Conservation (phyloP, 768 basidiomycete genomes). For the Mycena belliarum region DNA sequence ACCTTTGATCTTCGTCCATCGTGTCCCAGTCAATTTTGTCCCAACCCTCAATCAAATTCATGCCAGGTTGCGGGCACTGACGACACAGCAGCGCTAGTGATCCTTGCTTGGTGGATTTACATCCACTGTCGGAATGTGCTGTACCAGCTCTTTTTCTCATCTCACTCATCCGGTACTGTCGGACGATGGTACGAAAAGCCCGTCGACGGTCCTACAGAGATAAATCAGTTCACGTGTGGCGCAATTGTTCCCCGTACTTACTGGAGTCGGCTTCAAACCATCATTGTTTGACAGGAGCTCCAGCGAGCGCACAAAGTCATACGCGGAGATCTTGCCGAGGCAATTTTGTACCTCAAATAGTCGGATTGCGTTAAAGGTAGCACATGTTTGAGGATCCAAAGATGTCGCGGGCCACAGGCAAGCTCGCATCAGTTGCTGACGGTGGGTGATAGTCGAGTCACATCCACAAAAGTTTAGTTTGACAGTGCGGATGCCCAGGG, state of each 20-base stretch:
- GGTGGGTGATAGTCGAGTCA: background rate
- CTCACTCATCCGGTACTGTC: background rate
- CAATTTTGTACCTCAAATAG: background rate
- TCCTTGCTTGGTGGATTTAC: background rate
- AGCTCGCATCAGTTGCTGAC: background rate
- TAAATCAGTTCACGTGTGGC: too few relatives aligned
- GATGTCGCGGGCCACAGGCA: background rate
- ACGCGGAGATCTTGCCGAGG: background rate
- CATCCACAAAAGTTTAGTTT: background rate
- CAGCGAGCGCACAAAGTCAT: background rate
- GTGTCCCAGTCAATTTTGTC: background rate
- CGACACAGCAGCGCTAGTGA: constrained; percentile 6
- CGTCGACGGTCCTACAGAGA: background rate
- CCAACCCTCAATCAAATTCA: constrained; percentile 3
- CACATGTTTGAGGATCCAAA: background rate
- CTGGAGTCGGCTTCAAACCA: background rate
- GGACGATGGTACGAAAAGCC: background rate
- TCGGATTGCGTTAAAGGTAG: background rate
- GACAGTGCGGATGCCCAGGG: background rate
- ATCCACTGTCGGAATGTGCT: background rate
- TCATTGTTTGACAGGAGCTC: background rate
- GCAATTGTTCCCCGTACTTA: background rate
- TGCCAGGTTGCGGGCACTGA: background rate
- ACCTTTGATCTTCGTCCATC: background rate
- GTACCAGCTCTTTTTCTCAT: constrained; percentile 9